Percentiles rank a stretch among this genome's conserved stretches.
phyloP scores from a whole-genome alignment of 2,329 filamentous ascomycete species.

The Ampelomyces quisqualis region DNA sequence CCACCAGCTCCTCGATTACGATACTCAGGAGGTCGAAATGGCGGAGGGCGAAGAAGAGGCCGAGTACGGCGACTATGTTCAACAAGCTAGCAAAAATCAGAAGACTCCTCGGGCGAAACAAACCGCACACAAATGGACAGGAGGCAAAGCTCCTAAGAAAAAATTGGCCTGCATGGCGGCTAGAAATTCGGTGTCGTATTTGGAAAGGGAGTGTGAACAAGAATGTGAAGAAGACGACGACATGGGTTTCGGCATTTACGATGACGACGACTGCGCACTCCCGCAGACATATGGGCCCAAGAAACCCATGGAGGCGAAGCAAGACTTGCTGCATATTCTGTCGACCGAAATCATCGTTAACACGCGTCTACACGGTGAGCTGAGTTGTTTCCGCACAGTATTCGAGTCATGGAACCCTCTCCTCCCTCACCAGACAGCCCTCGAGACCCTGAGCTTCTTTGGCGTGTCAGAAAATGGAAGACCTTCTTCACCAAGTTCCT shows the following conservation, averaged over 20 bases:
- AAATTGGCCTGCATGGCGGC: no score
- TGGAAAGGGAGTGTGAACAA: no score
- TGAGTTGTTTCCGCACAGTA: slow-evolving; percentile 34
- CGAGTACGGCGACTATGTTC: slow-evolving; percentile 18
- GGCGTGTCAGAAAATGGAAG: slow-evolving; percentile 49
- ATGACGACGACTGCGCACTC: not conserved
- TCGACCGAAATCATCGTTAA: slow-evolving; percentile 38
- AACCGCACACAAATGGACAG: no score
- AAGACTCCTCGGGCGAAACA: not conserved
- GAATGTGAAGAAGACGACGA: slow-evolving; percentile 8
- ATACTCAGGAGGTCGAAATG: slow-evolving; percentile 23
- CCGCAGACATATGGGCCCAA: slow-evolving; percentile 8
- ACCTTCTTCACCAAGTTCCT: slow-evolving; percentile 51
- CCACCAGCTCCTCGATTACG: slow-evolving; percentile 28
- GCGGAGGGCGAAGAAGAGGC: slow-evolving; percentile 38
- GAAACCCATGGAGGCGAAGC: slow-evolving; percentile 35
- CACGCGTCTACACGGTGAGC: slow-evolving; percentile 28
- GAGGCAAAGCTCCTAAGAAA: no score
- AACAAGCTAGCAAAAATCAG: not conserved
- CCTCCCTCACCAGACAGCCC: slow-evolving; percentile 50
- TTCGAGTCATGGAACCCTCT: slow-evolving; percentile 37
- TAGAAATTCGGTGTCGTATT: no score
- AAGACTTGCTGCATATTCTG: slow-evolving; percentile 33
- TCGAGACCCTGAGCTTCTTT: slow-evolving; percentile 48
- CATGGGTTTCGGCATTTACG: slow-evolving; percentile 1